A percentile compares a stretch with the other conserved stretches of the same genome.
These are phyloP conservation scores for Brassica incana DNA, from an alignment of 345 rosid species.

Conservation along the genomic window DNA sequence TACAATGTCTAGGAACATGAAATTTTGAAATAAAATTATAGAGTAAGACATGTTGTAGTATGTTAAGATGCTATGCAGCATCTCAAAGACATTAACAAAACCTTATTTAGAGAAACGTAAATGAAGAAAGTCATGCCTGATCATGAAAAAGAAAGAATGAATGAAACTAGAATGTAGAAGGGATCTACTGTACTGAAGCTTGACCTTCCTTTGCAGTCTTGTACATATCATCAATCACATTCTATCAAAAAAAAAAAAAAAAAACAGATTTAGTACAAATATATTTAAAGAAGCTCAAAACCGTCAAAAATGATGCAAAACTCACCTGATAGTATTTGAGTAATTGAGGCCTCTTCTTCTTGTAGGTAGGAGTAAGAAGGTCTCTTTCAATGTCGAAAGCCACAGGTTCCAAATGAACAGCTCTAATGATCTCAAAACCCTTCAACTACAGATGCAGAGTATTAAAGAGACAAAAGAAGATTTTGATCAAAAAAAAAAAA, in stretches of 20 bases:
- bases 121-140: background rate
- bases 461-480: background rate
- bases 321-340: conserved; percentile 72
- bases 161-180: conserved; percentile 1
- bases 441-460: conserved; percentile 52
- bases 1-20: background rate
- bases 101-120: conserved; percentile 5
- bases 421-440: conserved; percentile 73
- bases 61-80: conserved; percentile 13
- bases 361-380: conserved; percentile 85
- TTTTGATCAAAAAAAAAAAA: too few relatives aligned
- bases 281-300: background rate
- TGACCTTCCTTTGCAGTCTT: conserved; percentile 28
- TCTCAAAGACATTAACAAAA: conserved; percentile 10
- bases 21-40: background rate
- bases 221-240: conserved; percentile 40
- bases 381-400: conserved; percentile 75
- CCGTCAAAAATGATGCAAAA: background rate
- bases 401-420: conserved; percentile 71
- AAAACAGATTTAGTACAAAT: background rate
- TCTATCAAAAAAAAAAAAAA: background rate
- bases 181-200: conserved; percentile 25
- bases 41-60: conserved; percentile 12
- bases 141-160: background rate
- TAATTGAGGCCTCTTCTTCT: conserved; percentile 88